phyloP scores from a whole-genome alignment of 805 yeast genomes.

The Nakazawaea sp. region DNA sequence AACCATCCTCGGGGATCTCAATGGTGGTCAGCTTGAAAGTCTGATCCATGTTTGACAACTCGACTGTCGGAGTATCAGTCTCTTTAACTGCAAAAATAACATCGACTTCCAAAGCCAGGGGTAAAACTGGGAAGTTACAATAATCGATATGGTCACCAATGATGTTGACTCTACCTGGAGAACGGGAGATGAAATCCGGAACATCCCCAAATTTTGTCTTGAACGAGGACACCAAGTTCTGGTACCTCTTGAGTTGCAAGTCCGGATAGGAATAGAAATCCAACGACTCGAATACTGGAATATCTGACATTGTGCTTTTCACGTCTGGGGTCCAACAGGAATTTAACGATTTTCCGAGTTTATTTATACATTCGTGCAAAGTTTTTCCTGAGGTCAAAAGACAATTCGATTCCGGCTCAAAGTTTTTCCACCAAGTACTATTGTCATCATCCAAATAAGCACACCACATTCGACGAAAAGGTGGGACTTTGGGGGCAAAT shows the following conservation, averaged over 20 bases:
- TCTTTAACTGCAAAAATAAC: slow-evolving; percentile 46
- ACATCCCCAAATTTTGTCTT: slow-evolving; percentile 22
- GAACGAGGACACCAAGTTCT: slow-evolving; percentile 15
- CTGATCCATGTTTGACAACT: slow-evolving; percentile 25
- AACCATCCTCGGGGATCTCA: slow-evolving; percentile 33
- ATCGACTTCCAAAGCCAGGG: slow-evolving; percentile 66
- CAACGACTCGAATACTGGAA: slow-evolving; percentile 29
- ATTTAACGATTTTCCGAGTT: too few relatives aligned
- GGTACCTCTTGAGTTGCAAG: slow-evolving; percentile 23
- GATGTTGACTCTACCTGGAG: slow-evolving; percentile 73
- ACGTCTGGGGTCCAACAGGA: too few relatives aligned
- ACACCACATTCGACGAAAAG: too few relatives aligned
- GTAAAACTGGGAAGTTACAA: slow-evolving; percentile 58
- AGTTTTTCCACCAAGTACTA: too few relatives aligned
- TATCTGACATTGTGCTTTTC: slow-evolving; percentile 12
- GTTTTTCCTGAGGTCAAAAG: too few relatives aligned
- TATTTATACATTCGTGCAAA: too few relatives aligned
- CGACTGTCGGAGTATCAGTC: slow-evolving; percentile 13
- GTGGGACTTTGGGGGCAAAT: too few relatives aligned
- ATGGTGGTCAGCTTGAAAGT: slow-evolving; percentile 29
- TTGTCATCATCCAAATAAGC: too few relatives aligned
- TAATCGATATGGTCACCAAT: slow-evolving; percentile 76
- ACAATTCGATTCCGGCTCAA: too few relatives aligned
- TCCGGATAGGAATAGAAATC: slow-evolving; percentile 27
- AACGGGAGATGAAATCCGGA: slow-evolving; percentile 46